These are phyloP conservation scores for Podaxis pistillaris DNA, from an alignment of 768 basidiomycete species.

Conservation along the genomic window DNA sequence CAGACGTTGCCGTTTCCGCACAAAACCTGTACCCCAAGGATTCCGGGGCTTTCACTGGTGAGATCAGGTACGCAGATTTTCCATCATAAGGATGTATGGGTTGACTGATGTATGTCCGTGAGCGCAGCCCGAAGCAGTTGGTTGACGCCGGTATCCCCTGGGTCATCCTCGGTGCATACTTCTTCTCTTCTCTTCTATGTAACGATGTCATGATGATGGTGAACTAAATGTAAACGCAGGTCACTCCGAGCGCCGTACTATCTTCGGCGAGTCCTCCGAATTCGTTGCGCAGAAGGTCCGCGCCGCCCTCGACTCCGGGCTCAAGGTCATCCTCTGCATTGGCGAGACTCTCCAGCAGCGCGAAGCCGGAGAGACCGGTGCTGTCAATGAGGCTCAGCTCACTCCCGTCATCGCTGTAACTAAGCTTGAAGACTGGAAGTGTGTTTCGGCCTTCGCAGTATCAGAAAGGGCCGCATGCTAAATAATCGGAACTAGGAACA, in stretches of 20 bases:
- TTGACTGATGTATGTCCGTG: neutral
- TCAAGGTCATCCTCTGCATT: constrained; percentile 93
- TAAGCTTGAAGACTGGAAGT: constrained; percentile 79
- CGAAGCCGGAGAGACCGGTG: constrained; percentile 71
- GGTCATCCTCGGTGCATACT: constrained; percentile 77
- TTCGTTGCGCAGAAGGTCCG: constrained; percentile 84
- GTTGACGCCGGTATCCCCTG: constrained; percentile 84
- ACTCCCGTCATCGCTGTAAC: constrained; percentile 66
- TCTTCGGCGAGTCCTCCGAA: constrained; percentile 87
- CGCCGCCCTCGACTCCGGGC: constrained; percentile 69
- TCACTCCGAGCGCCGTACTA: constrained; percentile 93
- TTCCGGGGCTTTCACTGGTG: constrained; percentile 93
- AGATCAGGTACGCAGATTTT: constrained; percentile 69
- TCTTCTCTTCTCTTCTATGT: neutral
- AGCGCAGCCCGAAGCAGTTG: constrained; percentile 72
- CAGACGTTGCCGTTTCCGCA: constrained; percentile 77
- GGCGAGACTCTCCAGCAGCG: constrained; percentile 92
- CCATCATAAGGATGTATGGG: neutral
- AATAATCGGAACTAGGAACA: constrained; percentile 47
- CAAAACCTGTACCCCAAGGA: constrained; percentile 89
- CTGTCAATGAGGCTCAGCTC: constrained; percentile 82
- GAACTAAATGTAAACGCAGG: constrained; percentile 39
- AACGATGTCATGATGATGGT: constrained; percentile 9
- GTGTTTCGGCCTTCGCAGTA: constrained; percentile 21
- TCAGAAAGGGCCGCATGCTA: neutral